Evolutionary conservation across 169 alveolate species (phyloP), one percentile per base, ranked within the genome.

Genomic region (Miamiensis avidus): DNA sequence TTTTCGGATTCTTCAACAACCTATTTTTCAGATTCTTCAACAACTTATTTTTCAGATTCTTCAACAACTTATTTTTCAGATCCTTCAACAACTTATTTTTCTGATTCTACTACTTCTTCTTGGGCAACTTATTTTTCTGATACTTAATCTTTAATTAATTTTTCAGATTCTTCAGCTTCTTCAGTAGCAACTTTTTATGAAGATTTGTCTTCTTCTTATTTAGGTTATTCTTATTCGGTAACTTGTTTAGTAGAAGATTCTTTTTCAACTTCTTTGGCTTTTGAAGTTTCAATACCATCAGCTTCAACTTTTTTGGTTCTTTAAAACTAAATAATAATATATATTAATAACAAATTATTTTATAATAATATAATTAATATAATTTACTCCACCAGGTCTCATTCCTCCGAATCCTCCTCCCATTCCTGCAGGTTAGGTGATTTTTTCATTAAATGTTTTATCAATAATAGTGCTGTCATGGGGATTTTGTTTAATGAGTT

Each of bases 401-500:
- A 31, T 74, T 0, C 75, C 76, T 28, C 72, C 74, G 29, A 34
- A 32, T n/a, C 65, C 73, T 25, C 84, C 84, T 25, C 84, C 84
- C 64, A 64, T 29, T 0, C 84, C 84, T 28, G 34, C 84, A n/a
- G 29, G 15, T 1, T 34, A 0, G 28, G 31, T 27, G 6, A 29
- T 20, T 25, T 31, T 34, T 49, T 79, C 84, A 29, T 79, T 79
- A 74, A 79, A 79, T 0, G 65, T 64, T 29, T 79, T 49, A 0
- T 79, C 84, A 79, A 79, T 72, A 11, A 49, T 49, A 0, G n/a
- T 76, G 34, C 64, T 74, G 27, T 79, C 65, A 32, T 34, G 76
- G 64, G 84, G 84, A 30, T 79, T 79, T 64, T 49, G 29, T 74
- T 34, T 49, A 65, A 79, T 79, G 0, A 65, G 1, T 79, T 79